Conservation (phyloP, 345 rosid genomes). For the Fremontodendron californicum region DNA sequence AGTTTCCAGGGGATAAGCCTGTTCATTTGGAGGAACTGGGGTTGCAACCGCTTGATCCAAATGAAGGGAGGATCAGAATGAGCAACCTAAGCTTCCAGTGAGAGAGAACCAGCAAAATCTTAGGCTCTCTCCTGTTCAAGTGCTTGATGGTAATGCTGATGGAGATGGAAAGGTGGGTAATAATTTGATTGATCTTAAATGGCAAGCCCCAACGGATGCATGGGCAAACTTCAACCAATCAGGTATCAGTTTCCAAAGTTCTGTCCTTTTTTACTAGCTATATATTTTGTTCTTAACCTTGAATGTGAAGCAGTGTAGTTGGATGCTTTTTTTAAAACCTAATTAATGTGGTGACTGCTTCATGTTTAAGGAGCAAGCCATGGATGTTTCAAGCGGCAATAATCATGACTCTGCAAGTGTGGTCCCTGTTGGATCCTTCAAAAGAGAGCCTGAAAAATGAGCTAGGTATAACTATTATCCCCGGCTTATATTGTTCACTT, state of each 20-base stretch:
- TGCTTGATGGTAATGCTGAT: conserved; percentile 35
- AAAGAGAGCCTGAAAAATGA: conserved; percentile 60
- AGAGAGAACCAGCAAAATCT: conserved; percentile 50
- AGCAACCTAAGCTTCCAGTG: conserved; percentile 18
- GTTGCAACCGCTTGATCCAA: conserved; percentile 26
- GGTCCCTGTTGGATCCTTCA: conserved; percentile 60
- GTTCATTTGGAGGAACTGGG: conserved; percentile 39
- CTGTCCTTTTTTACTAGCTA: neutral
- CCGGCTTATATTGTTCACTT: neutral
- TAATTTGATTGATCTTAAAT: conserved; percentile 62
- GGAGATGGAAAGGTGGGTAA: too few species aligned
- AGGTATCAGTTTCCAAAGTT: conserved; percentile 29
- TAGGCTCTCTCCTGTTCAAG: conserved; percentile 26
- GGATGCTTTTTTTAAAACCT: neutral
- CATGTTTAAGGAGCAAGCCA: conserved; percentile 37
- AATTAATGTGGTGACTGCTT: neutral
- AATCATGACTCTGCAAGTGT: conserved; percentile 49
- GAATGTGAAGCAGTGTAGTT: conserved; percentile 1
- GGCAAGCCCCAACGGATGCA: conserved; percentile 54
- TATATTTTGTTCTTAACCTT: neutral
- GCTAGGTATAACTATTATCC: conserved; percentile 27
- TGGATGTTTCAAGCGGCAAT: conserved; percentile 46
- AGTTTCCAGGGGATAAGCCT: conserved; percentile 73
- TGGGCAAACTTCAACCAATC: conserved; percentile 46
- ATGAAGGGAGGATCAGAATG: conserved; percentile 38